Evolutionary conservation across 345 rosid genomes (phyloP), one percentile per base, ranked within the genome.

Genomic region (Citrus mangshanensis): DNA sequence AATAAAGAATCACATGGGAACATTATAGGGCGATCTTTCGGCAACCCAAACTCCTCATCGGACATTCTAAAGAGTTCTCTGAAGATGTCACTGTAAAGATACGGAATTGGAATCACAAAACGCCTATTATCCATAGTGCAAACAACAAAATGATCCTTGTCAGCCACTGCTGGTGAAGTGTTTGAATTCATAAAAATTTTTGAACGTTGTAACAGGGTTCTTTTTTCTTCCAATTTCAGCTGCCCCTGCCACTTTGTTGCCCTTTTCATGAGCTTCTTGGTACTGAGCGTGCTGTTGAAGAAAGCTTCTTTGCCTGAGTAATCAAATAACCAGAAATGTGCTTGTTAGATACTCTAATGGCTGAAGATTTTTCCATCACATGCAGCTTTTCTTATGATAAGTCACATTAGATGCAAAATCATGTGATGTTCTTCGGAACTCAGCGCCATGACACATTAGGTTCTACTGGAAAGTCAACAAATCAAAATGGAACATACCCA

Each of bases 211-310:
- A 62, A 54, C 9, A 54, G 1, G 16, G 70, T 70, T 72, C 34
- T 63, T 40, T 62, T 62, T 80, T 37, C 38, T 69, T 35, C 62
- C 46, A 5, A 34, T 70, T 38, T 56, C 24, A 21, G 74, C 77
- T 51, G 66, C 32, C 30, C 70, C 25, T 49, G 76, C 85, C 81
- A 85, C 55, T 85, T 77, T 70, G 73, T 85, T 51, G 82, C 82
- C 80, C 80, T 56, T 51, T 66, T 71, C 19, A 79, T 71, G 46
- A 80, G 82, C 64, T 60, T 77, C 80, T 74, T 80, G 32, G 73
- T 7, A 27, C 76, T 68, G 1, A 27, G 61, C 81, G 49, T 77
- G 32, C 27, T 68, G 64, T 59, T 22, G 75, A 55, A 56, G 46
- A 56, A 22, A 34, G 9, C 6, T 49, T 34, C 46, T 9, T 35